Percentiles rank a stretch among this genome's conserved stretches.
These are phyloP conservation scores for Pseudogymnoascus sp. DNA, from an alignment of 2,329 filamentous ascomycete genomes.

Conservation along the genomic window DNA sequence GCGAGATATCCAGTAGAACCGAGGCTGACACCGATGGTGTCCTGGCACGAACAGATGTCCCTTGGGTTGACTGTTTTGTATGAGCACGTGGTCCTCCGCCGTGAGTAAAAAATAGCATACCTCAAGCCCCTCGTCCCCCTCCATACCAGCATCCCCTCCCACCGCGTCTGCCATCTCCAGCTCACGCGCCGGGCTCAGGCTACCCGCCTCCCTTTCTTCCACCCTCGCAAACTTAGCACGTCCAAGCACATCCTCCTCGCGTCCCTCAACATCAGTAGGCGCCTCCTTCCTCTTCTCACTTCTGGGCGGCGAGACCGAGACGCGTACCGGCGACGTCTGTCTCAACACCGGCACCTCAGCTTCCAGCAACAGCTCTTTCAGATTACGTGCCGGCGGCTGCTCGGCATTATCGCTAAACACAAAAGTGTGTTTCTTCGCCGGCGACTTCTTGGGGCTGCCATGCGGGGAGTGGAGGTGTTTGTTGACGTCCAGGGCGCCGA, in stretches of 20 bases:
- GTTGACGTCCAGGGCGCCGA: slow-evolving; percentile 13
- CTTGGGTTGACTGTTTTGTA: neutral
- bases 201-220: neutral
- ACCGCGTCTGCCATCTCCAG: neutral
- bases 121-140: neutral
- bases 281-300: slow-evolving; percentile 1
- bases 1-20: neutral
- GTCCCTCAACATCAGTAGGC: neutral
- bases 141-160: neutral
- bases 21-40: neutral
- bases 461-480: slow-evolving; percentile 4
- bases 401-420: neutral
- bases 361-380: neutral
- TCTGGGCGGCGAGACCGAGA: neutral
- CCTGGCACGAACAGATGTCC: neutral
- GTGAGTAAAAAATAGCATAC: neutral
- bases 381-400: neutral
- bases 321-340: neutral
- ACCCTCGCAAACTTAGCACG: neutral
- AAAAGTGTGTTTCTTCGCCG: neutral
- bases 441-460: neutral
- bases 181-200: neutral
- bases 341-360: neutral
- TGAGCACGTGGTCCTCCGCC: neutral
- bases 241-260: neutral